Percentiles rank a stretch among this genome's conserved stretches.
These are phyloP conservation scores for Sporothrix protearum DNA, from an alignment of 2,329 filamentous ascomycete species.

Conservation along the genomic window DNA sequence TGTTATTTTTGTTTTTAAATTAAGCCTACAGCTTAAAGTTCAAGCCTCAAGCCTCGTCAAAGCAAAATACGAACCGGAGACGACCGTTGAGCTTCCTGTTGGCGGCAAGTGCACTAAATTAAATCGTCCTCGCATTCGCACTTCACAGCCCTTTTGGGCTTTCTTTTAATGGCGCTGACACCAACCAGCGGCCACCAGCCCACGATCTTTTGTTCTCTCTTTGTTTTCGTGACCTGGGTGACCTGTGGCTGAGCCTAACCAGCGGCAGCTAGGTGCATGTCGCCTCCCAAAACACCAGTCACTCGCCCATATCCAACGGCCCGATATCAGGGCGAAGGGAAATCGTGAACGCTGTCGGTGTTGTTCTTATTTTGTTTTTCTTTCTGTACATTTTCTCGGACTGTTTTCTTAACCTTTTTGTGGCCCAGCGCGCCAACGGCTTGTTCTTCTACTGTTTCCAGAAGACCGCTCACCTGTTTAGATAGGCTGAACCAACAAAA, in stretches of 20 bases:
- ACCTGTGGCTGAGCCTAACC: not conserved
- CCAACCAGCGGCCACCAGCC: not conserved
- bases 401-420: not conserved
- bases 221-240: not conserved
- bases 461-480: constrained; percentile 1
- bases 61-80: not conserved
- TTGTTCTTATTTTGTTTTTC: not conserved
- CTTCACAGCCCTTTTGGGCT: not conserved
- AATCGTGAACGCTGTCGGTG: not conserved
- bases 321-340: not conserved
- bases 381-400: too few species aligned
- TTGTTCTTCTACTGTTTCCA: not conserved
- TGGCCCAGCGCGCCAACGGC: not conserved
- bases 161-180: not conserved
- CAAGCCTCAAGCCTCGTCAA: not conserved
- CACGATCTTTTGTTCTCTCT: not conserved
- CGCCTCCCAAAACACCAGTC: not conserved
- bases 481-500: not conserved
- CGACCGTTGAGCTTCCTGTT: not conserved
- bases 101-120: not conserved
- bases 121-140: not conserved
- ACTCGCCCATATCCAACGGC: not conserved
- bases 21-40: not conserved
- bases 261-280: not conserved
- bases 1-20: too few species aligned